Evolutionary conservation across 805 yeast species (phyloP).

Genomic region (Zygosaccharomyces gambellarensis): DNA sequence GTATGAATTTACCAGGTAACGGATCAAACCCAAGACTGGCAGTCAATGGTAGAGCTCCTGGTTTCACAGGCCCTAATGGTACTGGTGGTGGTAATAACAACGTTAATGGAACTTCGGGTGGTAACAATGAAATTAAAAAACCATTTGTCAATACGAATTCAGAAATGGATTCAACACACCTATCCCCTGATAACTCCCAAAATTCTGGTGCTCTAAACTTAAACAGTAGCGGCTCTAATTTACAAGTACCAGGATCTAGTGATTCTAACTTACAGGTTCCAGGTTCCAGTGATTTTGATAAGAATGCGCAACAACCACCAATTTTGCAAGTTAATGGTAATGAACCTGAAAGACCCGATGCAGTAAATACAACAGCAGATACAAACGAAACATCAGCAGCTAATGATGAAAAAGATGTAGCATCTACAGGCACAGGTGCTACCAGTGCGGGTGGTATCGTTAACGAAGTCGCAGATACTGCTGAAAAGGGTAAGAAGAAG

Average conservation of each 20-base stretch:
- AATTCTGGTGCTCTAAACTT: conserved; percentile 25
- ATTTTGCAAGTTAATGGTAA: conserved; percentile 15
- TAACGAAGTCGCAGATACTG: conserved; percentile 8
- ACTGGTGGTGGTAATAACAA: conserved; percentile 14
- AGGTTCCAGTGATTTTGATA: conserved; percentile 3
- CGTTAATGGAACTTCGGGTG: conserved; percentile 2
- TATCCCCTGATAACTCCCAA: conserved; percentile 22
- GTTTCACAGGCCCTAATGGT: conserved; percentile 4
- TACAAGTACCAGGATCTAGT: conserved; percentile 3
- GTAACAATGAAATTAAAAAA: conserved; percentile 7
- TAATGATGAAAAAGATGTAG: conserved; percentile 1
- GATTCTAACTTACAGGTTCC: conserved; percentile 1
- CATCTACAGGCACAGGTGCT: not conserved
- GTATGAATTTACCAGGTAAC: conserved; percentile 4
- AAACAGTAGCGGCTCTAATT: conserved; percentile 5
- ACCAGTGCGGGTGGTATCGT: conserved; percentile 8
- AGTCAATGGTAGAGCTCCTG: conserved; percentile 11
- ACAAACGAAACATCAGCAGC: conserved; percentile 5
- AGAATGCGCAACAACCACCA: conserved; percentile 9
- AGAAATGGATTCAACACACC: not conserved
- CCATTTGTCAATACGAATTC: not conserved
- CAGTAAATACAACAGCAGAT: conserved; percentile 10
- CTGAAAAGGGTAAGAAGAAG: conserved; percentile 28
- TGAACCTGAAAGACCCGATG: conserved; percentile 13
- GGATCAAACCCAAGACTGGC: conserved; percentile 12